These are phyloP conservation scores for Scutellaria barbata DNA, from an alignment of 257 asterid genomes.

Conservation along the genomic window DNA sequence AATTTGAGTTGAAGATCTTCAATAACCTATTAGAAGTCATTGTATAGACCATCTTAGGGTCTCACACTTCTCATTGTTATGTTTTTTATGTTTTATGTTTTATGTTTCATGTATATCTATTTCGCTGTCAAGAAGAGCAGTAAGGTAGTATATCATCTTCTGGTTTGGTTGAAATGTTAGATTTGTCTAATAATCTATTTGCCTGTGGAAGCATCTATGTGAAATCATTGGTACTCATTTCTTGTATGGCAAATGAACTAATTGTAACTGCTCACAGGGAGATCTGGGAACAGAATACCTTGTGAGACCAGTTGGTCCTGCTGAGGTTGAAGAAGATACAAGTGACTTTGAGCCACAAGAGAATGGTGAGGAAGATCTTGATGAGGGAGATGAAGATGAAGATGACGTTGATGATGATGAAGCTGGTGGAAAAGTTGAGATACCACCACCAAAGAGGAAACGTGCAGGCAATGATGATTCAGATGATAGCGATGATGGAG, in stretches of 20 bases:
- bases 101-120: too few relatives aligned
- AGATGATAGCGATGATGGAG: conserved; percentile 66
- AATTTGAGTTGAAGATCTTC: too few relatives aligned
- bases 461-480: conserved; percentile 64
- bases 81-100: too few relatives aligned
- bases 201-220: neutral
- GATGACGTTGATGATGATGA: conserved; percentile 55
- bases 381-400: conserved; percentile 56
- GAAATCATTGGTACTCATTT: neutral
- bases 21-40: too few relatives aligned
- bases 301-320: conserved; percentile 70
- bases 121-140: too few relatives aligned
- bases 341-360: conserved; percentile 88
- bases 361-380: conserved; percentile 64
- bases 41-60: too few relatives aligned
- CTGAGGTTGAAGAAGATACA: conserved; percentile 90
- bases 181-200: neutral
- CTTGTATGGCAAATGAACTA: neutral
- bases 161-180: neutral
- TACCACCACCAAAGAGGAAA: conserved; percentile 72
- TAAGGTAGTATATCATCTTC: too few relatives aligned
- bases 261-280: conserved; percentile 45
- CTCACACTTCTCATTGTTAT: too few relatives aligned
- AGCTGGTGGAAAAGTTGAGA: conserved; percentile 57
- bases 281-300: conserved; percentile 92